phyloP scores from a whole-genome alignment of 768 basidiomycete genomes.

The Lanmaoa rubissima region DNA sequence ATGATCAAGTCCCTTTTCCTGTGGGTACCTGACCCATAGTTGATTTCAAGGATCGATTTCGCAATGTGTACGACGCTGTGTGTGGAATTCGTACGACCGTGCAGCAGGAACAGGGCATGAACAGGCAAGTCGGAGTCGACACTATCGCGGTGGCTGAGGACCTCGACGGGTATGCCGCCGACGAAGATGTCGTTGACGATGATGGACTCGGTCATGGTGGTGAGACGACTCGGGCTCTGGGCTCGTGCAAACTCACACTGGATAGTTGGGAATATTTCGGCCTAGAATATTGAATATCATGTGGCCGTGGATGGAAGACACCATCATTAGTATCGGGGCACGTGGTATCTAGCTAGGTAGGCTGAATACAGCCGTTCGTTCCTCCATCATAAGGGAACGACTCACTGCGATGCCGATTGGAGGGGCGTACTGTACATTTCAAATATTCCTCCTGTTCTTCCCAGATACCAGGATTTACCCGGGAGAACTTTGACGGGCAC shows the following conservation, averaged over 20 bases:
- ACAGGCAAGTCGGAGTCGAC: constrained; percentile 21
- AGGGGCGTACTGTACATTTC: too few relatives aligned
- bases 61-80: constrained; percentile 15
- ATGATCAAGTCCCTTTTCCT: constrained; percentile 29
- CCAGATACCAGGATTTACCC: too few relatives aligned
- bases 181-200: constrained; percentile 14
- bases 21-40: constrained; percentile 8
- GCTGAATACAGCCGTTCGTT: too few relatives aligned
- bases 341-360: too few relatives aligned
- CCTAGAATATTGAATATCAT: background rate
- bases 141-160: constrained; percentile 22
- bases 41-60: constrained; percentile 21
- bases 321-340: background rate
- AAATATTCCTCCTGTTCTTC: background rate
- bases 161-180: constrained; percentile 28
- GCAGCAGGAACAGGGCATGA: constrained; percentile 29
- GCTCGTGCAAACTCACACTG: background rate
- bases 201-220: constrained; percentile 20
- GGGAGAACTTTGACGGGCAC: too few relatives aligned
- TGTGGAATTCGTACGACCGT: constrained; percentile 23
- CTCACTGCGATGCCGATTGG: background rate
- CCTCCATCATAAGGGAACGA: background rate
- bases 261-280: background rate
- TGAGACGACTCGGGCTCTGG: background rate
- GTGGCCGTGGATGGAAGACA: background rate